phyloP scores from a whole-genome alignment of 495 filamentous ascomycete species.

The Aspergillus biplanus region DNA sequence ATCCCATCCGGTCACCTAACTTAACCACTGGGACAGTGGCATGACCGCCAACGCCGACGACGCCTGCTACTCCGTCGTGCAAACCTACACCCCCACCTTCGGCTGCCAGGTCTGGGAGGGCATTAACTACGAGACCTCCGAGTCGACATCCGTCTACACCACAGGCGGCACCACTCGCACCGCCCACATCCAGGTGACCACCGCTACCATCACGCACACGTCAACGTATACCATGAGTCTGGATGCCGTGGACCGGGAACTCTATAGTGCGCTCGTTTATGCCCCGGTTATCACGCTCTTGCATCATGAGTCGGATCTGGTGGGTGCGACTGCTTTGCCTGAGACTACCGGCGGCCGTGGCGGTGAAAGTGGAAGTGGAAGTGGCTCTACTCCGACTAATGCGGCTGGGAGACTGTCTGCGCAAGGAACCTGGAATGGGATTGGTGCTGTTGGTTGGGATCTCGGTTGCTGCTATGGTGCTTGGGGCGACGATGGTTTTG shows the following conservation, averaged over 20 bases:
- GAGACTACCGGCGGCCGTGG: not conserved
- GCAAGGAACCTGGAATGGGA: not conserved
- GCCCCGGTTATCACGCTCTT: constrained; percentile 1
- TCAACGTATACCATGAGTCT: not conserved
- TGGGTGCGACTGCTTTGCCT: not conserved
- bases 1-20: not conserved
- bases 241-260: not conserved
- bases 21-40: not conserved
- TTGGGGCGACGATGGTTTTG: constrained; percentile 11
- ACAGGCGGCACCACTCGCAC: not conserved
- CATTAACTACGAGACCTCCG: constrained; percentile 2
- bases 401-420: not conserved
- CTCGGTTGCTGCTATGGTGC: not conserved
- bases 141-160: constrained; percentile 1
- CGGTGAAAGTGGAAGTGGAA: not conserved
- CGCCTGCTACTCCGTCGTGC: constrained; percentile 5
- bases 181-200: not conserved
- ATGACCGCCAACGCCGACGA: constrained; percentile 1
- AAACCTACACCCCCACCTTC: constrained; percentile 2
- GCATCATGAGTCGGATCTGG: constrained; percentile 6
- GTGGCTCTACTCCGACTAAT: not conserved
- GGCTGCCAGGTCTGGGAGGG: constrained; percentile 4
- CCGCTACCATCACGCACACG: not conserved
- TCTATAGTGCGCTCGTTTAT: not conserved
- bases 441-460: constrained; percentile 8